Conservation (phyloP, 306 rosid genomes). For the Elaeagnus macrophylla region DNA sequence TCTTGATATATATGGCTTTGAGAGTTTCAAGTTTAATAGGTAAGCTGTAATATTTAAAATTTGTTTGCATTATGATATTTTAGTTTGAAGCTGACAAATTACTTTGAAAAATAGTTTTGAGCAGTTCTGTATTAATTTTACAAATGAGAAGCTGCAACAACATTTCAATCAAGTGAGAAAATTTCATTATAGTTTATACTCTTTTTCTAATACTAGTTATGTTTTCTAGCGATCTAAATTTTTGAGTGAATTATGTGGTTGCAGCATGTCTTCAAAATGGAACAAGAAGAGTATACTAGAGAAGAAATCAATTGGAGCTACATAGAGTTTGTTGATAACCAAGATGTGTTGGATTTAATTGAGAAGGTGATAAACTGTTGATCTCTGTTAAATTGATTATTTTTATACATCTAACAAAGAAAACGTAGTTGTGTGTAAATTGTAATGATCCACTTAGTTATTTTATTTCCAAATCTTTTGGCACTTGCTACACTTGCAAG, state of each 20-base stretch:
- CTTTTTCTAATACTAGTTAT: conserved; percentile 7
- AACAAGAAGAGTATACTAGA: conserved; percentile 98
- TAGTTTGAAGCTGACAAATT: not conserved
- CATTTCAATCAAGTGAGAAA: conserved; percentile 92
- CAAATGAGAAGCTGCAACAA: conserved; percentile 68
- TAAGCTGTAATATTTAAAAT: not conserved
- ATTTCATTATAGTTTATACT: conserved; percentile 15
- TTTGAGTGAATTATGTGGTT: conserved; percentile 21
- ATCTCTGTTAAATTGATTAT: not conserved
- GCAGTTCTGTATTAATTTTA: not conserved
- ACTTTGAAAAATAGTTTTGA: not conserved
- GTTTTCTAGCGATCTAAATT: conserved; percentile 1
- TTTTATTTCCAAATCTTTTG: too few species aligned
- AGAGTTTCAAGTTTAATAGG: not conserved
- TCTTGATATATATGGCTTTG: not conserved
- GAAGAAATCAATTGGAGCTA: conserved; percentile 97
- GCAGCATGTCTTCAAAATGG: conserved; percentile 99
- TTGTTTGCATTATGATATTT: not conserved
- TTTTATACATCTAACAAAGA: not conserved
- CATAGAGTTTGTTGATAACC: conserved; percentile 97
- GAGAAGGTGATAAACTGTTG: conserved; percentile 55
- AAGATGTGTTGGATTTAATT: conserved; percentile 95
- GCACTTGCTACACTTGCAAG: too few species aligned
- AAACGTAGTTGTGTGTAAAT: too few species aligned
- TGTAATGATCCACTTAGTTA: too few species aligned